Base-by-base conservation (phyloP, 1,284 basidiomycete genomes). In the Boletus smithii region DNA sequence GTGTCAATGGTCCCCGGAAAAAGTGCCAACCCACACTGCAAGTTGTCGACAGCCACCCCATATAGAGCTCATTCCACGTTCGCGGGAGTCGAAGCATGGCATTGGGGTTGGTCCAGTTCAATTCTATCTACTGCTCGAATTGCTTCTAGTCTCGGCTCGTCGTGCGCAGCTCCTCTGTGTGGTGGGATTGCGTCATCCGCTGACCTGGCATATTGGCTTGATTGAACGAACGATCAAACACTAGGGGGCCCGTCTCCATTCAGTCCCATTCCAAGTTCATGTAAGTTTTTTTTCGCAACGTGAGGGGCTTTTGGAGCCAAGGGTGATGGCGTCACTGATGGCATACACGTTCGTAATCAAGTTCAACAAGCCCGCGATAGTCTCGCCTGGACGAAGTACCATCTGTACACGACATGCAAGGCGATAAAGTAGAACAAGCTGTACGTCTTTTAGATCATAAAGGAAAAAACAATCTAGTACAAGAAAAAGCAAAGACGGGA, bases 191-290 rank as follows among this genome's bases (percentile, higher is more conserved):
- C 61, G 8, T 38, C 54, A 22, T 18, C 59, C n/a, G 22, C 23
- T 11, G 58, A 60, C 17, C 79, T n/a, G n/a, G n/a, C 85, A 1
- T 88, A 78, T 62, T 89, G 85, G 86, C 64, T 86, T 61, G 59
- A 67, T n/a, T n/a, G n/a, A n/a, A n/a, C n/a, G n/a, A 45, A 55
- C 53, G 5, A 63, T 63, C 27, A 7, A 37, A 6, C 84, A 87
- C 56, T 83, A 81, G 60, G 86, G 86, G 20, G n/a, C n/a, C 74
- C 65, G 14, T 69, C 83, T 1, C 77, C 86, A 2, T 84, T 76
- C 64, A 79, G 82, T 56, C 45, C 74, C 0, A 69, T 79, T 55
- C 71, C 81, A 0, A 57, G 61, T 32, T 59, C 66, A 2, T 91
- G 91, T 60, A 79, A 47, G 85, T 91, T 32, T 89, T 85, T 62